These are phyloP conservation scores for Tetratostichococcus sp. DNA, from an alignment of 139 green algal species.

Conservation along the genomic window DNA sequence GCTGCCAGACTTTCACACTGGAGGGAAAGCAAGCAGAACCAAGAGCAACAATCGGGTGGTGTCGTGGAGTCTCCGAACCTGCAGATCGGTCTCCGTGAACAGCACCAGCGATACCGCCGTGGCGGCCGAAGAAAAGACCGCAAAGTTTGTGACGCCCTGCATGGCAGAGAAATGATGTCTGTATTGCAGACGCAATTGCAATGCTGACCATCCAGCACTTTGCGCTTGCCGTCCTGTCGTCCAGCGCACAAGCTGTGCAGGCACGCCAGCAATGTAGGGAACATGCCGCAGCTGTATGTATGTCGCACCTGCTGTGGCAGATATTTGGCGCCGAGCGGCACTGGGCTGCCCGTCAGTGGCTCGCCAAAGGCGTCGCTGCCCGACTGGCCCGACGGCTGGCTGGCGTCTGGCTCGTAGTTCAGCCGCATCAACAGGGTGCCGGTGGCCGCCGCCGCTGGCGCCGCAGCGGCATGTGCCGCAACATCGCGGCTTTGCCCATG, in stretches of 20 bases:
- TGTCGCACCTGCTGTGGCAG: constrained; percentile 22
- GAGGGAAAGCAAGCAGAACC: too few relatives aligned
- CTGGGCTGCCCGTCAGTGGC: constrained; percentile 27
- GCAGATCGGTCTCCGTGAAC: constrained; percentile 78
- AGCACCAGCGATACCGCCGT: constrained; percentile 69
- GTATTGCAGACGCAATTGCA: too few relatives aligned
- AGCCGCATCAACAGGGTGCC: background rate
- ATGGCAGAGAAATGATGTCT: too few relatives aligned
- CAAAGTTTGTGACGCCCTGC: constrained; percentile 84
- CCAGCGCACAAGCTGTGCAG: too few relatives aligned
- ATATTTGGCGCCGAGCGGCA: constrained; percentile 36
- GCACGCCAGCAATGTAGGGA: too few relatives aligned
- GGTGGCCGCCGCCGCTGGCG: too few relatives aligned
- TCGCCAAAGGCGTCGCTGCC: constrained; percentile 14
- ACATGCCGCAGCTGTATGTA: background rate
- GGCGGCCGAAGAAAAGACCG: constrained; percentile 60
- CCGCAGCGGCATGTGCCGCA: background rate
- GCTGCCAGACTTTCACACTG: too few relatives aligned
- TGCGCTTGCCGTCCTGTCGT: too few relatives aligned
- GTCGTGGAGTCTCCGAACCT: background rate
- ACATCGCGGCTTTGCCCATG: background rate
- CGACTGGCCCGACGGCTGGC: constrained; percentile 22
- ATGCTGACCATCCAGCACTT: too few relatives aligned
- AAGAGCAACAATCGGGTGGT: too few relatives aligned
- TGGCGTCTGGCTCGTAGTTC: background rate